phyloP scores from a whole-genome alignment of 83 land plant genomes.

The Thuja plicata region DNA sequence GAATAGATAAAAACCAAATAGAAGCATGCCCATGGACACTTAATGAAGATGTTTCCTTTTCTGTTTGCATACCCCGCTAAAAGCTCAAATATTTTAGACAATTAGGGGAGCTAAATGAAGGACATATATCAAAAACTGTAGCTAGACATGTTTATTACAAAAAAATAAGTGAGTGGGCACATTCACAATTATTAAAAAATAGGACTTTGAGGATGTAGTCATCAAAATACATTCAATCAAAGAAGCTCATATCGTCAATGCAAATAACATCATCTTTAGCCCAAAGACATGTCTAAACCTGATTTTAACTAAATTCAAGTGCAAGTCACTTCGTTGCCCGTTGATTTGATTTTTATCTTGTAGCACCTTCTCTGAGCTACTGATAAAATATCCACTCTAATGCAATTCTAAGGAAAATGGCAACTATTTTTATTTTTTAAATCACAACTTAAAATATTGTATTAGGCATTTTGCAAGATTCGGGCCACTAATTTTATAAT shows the following conservation, averaged over 20 bases:
- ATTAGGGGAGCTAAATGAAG: background rate
- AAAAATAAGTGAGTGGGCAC: background rate
- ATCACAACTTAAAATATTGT: too few species aligned
- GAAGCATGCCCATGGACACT: background rate
- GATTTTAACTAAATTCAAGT: background rate
- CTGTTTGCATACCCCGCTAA: background rate
- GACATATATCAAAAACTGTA: background rate
- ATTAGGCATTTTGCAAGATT: too few species aligned
- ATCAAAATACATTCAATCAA: background rate
- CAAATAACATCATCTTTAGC: background rate
- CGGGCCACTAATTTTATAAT: too few species aligned
- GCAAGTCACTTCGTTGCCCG: background rate
- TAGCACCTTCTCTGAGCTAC: too few species aligned
- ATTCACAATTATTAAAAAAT: background rate
- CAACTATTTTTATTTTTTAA: too few species aligned
- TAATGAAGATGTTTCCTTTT: background rate
- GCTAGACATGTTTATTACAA: background rate
- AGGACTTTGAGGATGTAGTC: background rate
- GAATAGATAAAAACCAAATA: background rate
- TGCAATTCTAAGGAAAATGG: too few species aligned
- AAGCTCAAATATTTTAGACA: background rate
- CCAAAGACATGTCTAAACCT: background rate
- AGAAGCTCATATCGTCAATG: background rate
- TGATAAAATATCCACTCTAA: too few species aligned
- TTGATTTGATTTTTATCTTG: background rate